A percentile compares a stretch with the other conserved stretches of the same genome.
These are phyloP conservation scores for Trypanosoma platydactyli DNA, from an alignment of 208 protist genomes.

Conservation along the genomic window DNA sequence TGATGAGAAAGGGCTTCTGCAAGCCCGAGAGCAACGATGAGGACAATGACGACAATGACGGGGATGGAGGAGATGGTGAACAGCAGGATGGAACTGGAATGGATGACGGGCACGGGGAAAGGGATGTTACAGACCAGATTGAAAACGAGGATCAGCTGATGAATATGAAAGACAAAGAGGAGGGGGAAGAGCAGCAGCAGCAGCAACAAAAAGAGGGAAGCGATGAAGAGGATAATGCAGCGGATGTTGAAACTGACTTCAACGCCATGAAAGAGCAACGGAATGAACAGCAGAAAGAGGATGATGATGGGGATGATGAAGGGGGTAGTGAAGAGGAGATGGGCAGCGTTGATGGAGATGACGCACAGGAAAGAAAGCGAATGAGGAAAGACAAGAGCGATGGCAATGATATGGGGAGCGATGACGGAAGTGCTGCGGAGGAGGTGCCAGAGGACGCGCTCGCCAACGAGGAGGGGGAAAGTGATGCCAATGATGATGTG, in stretches of 20 bases:
- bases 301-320: conserved; percentile 72
- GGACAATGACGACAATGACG: conserved; percentile 54
- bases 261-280: conserved; percentile 76
- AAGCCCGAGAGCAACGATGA: conserved; percentile 86
- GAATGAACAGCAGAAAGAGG: conserved; percentile 72
- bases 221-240: conserved; percentile 88
- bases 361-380: conserved; percentile 84
- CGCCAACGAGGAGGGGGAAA: conserved; percentile 34
- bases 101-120: conserved; percentile 98
- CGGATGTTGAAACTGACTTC: conserved; percentile 87
- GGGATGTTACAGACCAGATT: conserved; percentile 98
- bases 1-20: conserved; percentile 96
- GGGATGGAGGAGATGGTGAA: conserved; percentile 66
- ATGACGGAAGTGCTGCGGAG: conserved; percentile 70
- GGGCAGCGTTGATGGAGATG: conserved; percentile 88
- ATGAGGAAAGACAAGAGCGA: conserved; percentile 78
- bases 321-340: conserved; percentile 76
- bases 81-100: conserved; percentile 96
- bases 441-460: conserved; percentile 86
- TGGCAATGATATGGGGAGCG: conserved; percentile 69
- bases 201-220: conserved; percentile 72
- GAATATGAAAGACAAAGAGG: conserved; percentile 91
- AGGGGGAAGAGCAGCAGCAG: conserved; percentile 81
- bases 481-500: conserved; percentile 51
- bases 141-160: conserved; percentile 97